phyloP scores from a whole-genome alignment of 257 asterid genomes.

The Orobanche coerulescens region DNA sequence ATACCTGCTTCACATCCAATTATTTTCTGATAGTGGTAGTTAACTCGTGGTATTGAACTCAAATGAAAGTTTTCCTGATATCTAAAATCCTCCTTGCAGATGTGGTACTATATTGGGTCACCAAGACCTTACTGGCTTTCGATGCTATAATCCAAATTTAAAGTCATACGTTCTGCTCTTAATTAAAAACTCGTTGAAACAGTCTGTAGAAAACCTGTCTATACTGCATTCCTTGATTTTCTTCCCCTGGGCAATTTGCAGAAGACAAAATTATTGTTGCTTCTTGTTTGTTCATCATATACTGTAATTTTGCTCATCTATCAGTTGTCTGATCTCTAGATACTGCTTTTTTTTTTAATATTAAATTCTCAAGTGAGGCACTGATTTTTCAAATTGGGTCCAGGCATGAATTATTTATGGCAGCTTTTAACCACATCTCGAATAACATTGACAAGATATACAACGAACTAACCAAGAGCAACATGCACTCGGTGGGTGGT shows the following conservation, averaged over 20 bases:
- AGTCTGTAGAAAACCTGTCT: neutral
- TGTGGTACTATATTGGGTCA: neutral
- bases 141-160: neutral
- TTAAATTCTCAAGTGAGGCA: slow-evolving; percentile 1
- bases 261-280: no score
- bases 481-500: slow-evolving; percentile 47
- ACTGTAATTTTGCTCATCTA: no score
- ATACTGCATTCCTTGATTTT: no score
- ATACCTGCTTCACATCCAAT: slow-evolving; percentile 8
- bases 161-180: no score
- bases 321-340: no score
- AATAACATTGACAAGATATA: slow-evolving; percentile 81
- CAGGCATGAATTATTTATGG: slow-evolving; percentile 84
- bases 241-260: no score
- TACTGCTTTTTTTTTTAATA: neutral
- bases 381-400: slow-evolving; percentile 26
- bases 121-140: neutral
- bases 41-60: neutral
- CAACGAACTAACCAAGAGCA: slow-evolving; percentile 87
- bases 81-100: neutral
- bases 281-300: no score
- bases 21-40: neutral
- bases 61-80: slow-evolving; percentile 1
- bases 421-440: slow-evolving; percentile 80
- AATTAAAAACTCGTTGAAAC: slow-evolving; percentile 3